Percentiles rank a stretch among this genome's conserved stretches.
These are phyloP conservation scores for Earliella scabrosa DNA, from an alignment of 1,284 basidiomycete genomes.

Conservation along the genomic window DNA sequence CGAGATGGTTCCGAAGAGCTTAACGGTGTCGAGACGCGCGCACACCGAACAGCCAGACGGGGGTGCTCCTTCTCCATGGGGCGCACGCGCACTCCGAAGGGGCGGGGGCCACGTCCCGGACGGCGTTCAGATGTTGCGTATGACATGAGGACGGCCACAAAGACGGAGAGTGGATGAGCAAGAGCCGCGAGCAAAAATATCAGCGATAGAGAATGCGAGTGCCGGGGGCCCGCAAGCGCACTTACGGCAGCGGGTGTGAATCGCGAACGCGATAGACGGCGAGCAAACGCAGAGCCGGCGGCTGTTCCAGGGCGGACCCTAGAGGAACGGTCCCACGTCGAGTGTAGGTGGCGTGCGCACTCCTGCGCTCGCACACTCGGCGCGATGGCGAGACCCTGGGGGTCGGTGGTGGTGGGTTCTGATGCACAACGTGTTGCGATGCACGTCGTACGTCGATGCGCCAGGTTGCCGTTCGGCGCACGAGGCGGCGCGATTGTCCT, in stretches of 20 bases:
- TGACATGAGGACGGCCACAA: background rate
- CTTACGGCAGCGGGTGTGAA: slow-evolving; percentile 17
- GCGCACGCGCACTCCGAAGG: background rate
- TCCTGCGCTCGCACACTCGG: background rate
- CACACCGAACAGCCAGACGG: slow-evolving; percentile 7
- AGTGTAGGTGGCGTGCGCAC: slow-evolving; percentile 10
- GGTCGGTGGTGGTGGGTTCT: background rate
- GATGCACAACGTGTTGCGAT: background rate
- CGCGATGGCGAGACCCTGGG: background rate
- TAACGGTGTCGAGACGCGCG: slow-evolving; percentile 8
- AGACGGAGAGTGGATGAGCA: background rate
- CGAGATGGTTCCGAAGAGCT: slow-evolving; percentile 21
- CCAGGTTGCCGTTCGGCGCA: background rate
- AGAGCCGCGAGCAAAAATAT: background rate
- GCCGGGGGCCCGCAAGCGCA: slow-evolving; percentile 2
- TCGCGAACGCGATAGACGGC: slow-evolving; percentile 6
- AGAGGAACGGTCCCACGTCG: slow-evolving; percentile 18
- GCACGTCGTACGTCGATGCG: background rate
- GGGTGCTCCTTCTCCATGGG: background rate
- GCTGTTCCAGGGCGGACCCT: background rate
- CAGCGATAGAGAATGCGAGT: background rate
- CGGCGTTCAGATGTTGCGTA: background rate
- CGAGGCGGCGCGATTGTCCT: background rate
- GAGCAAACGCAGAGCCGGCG: slow-evolving; percentile 8
- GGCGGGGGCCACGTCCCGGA: background rate